Conservation (phyloP, 2,329 filamentous ascomycete species). For the Salinomyces thailandicus region DNA sequence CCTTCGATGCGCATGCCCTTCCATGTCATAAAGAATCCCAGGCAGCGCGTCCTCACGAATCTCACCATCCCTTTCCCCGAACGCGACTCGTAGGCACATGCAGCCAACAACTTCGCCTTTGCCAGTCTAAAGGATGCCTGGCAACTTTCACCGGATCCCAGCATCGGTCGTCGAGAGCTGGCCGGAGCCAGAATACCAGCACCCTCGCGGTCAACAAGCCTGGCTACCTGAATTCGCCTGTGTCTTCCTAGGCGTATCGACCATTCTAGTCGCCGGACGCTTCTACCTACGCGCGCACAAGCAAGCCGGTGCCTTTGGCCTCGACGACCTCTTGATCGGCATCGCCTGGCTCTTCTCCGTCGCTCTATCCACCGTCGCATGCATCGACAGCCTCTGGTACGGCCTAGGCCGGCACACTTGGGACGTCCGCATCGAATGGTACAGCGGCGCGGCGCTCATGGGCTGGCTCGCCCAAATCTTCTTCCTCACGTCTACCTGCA, state of each 20-base stretch:
- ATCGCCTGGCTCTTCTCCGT: conserved; percentile 4
- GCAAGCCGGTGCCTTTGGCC: conserved; percentile 16
- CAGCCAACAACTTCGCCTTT: too few relatives aligned
- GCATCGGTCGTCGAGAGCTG: conserved; percentile 12
- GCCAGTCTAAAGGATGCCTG: too few relatives aligned
- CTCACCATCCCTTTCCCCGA: too few relatives aligned
- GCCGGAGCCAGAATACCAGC: conserved; percentile 18
- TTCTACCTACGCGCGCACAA: conserved; percentile 14
- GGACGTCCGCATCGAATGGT: conserved; percentile 4
- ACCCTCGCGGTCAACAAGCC: conserved; percentile 13
- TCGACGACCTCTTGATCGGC: conserved; percentile 14
- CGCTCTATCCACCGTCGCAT: conserved; percentile 1
- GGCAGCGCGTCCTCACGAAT: too few relatives aligned
- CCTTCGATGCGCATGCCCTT: too few relatives aligned
- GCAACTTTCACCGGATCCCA: conserved; percentile 14
- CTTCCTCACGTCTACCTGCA: conserved; percentile 6
- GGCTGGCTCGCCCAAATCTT: conserved; percentile 6
- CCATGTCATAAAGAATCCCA: too few relatives aligned
- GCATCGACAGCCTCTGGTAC: conserved; percentile 1
- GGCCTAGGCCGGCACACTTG: conserved; percentile 7
- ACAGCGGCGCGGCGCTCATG: conserved; percentile 1
- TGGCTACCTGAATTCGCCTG: conserved; percentile 16
- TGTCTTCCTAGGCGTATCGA: conserved; percentile 11
- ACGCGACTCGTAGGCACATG: too few relatives aligned
- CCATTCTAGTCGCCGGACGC: conserved; percentile 14